Evolutionary conservation across 2,329 filamentous ascomycete genomes (phyloP), one percentile per base, ranked within the genome.

Genomic region (Plectosphaerella plurivora): DNA sequence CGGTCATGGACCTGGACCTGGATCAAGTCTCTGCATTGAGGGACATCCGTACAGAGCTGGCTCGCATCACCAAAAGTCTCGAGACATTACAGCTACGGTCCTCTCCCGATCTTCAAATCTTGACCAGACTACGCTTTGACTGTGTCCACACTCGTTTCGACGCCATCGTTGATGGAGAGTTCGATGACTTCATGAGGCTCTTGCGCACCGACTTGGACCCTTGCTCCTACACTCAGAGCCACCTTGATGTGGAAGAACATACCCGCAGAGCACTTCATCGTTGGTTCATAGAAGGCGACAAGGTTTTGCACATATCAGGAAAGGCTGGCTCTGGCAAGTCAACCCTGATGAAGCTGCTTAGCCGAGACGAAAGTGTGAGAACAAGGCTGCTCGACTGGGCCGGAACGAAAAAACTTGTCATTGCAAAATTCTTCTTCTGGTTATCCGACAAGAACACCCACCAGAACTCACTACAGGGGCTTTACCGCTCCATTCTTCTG

Each of bases 401-500:
- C 15, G 46, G 25, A 14, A 15, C 15, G 8, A 52, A 42, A 6
- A 49, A 36, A 16, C 51, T 59, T 1, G 44, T 59, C 2, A 25
- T 48, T 5, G 51, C 45, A 6, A 46, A 44, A 11, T 49, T 52
- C 25, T 56, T 56, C 51, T 56, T 58, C 41, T 58, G 59, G 53
- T 22, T 33, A 8, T 51, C 58, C 10, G 58, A 47, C 1, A 33
- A 47, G 1, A 50, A 53, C 15, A 5, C n/a, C 3, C 39, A 55
- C 11, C 59, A 61, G 42, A 51, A 53, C 37, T 60, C 59, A 1
- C 47, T 53, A 0, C 50, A 56, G n/a, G 60, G 59, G 1, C 46
- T 62, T 11, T 53, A 59, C 8, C 54, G 55, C 14, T 56, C 59
- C 3, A 51, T 60, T 0, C 52, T 62, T 1, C 61, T 55, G 25